Conservation (phyloP, 441 rosid species). For the Capsella rubella region DNA sequence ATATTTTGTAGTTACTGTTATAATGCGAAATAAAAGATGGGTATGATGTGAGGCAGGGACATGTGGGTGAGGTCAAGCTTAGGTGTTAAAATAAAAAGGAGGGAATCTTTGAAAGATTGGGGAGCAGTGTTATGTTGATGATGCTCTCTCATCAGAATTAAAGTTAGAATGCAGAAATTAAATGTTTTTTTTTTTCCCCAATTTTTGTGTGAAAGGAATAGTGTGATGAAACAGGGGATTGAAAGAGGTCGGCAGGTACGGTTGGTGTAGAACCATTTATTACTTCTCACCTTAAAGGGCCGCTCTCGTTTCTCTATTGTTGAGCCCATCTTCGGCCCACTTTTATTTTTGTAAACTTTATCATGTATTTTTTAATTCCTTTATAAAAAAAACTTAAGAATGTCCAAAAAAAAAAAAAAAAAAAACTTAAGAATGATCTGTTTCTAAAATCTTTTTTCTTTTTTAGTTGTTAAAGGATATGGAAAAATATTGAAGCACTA, state of each 20-base stretch:
- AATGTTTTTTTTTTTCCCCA: not conserved
- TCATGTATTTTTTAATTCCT: not conserved
- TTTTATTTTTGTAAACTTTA: too few relatives aligned
- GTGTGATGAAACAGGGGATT: conserved; percentile 32
- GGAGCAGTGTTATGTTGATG: conserved; percentile 23
- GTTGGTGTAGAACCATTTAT: conserved; percentile 38
- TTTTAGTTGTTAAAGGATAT: not conserved
- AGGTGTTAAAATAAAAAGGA: conserved; percentile 27
- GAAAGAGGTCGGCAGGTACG: conserved; percentile 34
- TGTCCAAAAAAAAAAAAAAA: not conserved
- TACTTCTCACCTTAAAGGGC: conserved; percentile 3
- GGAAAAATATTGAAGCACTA: conserved; percentile 10
- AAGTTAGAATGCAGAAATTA: conserved; percentile 24
- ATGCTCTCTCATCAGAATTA: conserved; percentile 23
- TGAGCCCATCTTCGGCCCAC: conserved; percentile 42
- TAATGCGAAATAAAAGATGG: conserved; percentile 11
- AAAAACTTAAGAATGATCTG: not conserved
- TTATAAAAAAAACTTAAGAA: too few relatives aligned
- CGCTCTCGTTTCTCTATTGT: conserved; percentile 2
- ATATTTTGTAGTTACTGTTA: not conserved
- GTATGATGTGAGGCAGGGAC: conserved; percentile 34
- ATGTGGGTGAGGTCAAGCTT: conserved; percentile 47
- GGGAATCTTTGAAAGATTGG: conserved; percentile 40
- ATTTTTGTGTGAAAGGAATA: conserved; percentile 1
- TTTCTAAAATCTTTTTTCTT: not conserved